These are phyloP conservation scores for Lentinula aciculospora DNA, from an alignment of 768 basidiomycete genomes.

Conservation along the genomic window DNA sequence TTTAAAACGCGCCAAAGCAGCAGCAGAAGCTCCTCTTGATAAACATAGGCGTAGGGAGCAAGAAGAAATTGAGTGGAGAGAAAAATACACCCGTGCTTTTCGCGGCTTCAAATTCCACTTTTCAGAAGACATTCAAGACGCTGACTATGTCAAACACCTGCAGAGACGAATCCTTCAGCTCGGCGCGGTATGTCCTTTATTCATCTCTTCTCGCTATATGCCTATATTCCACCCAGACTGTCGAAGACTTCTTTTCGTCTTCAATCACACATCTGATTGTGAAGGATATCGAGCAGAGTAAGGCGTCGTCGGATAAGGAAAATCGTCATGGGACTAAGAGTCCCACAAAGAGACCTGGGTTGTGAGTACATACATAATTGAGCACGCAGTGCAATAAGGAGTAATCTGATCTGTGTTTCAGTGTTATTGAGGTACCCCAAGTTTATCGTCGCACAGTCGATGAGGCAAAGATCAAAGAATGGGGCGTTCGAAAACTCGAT, in stretches of 20 bases:
- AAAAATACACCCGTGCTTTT: slow-evolving; percentile 84
- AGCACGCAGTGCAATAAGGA: too few species aligned
- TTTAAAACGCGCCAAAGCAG: slow-evolving; percentile 41
- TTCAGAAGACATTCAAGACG: slow-evolving; percentile 37
- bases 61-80: slow-evolving; percentile 65
- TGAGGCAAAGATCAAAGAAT: slow-evolving; percentile 69
- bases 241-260: slow-evolving; percentile 86
- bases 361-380: slow-evolving; percentile 43
- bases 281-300: slow-evolving; percentile 40
- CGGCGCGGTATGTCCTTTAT: slow-evolving; percentile 61
- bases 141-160: slow-evolving; percentile 37
- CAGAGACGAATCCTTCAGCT: slow-evolving; percentile 57
- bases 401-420: background rate
- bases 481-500: slow-evolving; percentile 68
- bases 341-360: slow-evolving; percentile 50
- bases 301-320: slow-evolving; percentile 55
- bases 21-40: slow-evolving; percentile 9
- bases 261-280: slow-evolving; percentile 88
- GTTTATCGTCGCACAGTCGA: slow-evolving; percentile 42
- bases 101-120: slow-evolving; percentile 64
- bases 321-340: slow-evolving; percentile 55
- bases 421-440: background rate
- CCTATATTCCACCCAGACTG: slow-evolving; percentile 40
- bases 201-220: background rate
- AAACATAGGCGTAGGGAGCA: slow-evolving; percentile 4